Base-by-base conservation (phyloP, 768 basidiomycete species). In the Clathrus columnatus region DNA sequence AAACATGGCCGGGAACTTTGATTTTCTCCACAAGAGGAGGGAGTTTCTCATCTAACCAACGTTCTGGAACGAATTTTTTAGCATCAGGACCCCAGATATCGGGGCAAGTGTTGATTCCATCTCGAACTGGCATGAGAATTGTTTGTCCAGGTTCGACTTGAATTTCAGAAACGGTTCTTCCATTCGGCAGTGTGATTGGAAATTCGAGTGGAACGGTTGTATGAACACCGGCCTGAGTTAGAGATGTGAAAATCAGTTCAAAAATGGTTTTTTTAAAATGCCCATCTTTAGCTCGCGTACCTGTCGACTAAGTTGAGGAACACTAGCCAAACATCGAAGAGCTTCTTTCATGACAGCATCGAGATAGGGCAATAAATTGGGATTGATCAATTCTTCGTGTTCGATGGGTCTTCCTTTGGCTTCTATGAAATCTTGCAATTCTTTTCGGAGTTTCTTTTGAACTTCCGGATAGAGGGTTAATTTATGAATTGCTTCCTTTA, bases 271-370 rank as follows among this genome's bases (percentile, higher is more conserved):
- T n/a, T 14, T 32, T 32, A 8, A 36, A 36, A 36, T 36, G 11
- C 2, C 36, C 4, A 36, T 36, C n/a, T 36, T n/a, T n/a, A n/a
- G 36, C n/a, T 36, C 14, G 36, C 7, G 10, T 8, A 36, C 36
- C 36, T 36, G 11, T 36, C 36, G 36, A 36, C 36, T 36, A 36
- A 36, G 36, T n/a, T 36, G 36, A n/a, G 36, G 36, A 11, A 36
- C 36, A 36, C 36, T 36, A n/a, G 36, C 36, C 36, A 36, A 36
- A 11, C 36, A 36, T 4, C 62, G 21, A 18, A 61, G 32, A 23
- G 57, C 57, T 24, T 63, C 62, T 29, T 56, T 57, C 24, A 50
- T 44, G 14, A 62, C 60, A 6, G 62, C 62, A 21, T 63, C 62
- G 8, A 63, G 56, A 42, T 63, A 63, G 1, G 54, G 62, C 23